phyloP scores from a whole-genome alignment of 1,284 basidiomycete genomes.

The Xerocomus amazonicus region DNA sequence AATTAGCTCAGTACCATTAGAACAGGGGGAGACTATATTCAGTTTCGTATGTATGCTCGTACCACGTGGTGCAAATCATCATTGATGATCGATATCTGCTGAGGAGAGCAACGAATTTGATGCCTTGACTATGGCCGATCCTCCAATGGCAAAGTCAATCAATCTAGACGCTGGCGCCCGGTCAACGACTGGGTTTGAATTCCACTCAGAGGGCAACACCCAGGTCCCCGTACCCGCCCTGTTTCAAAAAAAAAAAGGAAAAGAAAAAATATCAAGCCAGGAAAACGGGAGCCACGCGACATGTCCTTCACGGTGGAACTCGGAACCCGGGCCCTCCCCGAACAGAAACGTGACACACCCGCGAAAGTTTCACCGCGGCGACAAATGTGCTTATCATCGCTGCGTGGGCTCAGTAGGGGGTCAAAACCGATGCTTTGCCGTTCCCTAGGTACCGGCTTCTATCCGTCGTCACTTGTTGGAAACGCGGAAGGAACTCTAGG shows the following conservation, averaged over 20 bases:
- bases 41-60: slow-evolving; percentile 15
- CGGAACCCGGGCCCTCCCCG: slow-evolving; percentile 3
- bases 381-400: background rate
- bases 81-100: slow-evolving; percentile 16
- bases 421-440: background rate
- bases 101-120: slow-evolving; percentile 20
- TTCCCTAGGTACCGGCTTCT: background rate
- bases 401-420: background rate
- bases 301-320: slow-evolving; percentile 8
- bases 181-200: slow-evolving; percentile 23
- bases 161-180: slow-evolving; percentile 17
- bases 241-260: slow-evolving; percentile 17
- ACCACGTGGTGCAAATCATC: slow-evolving; percentile 7
- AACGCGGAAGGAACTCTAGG: slow-evolving; percentile 6
- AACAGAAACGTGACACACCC: slow-evolving; percentile 16
- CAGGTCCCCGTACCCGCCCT: slow-evolving; percentile 16
- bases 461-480: background rate
- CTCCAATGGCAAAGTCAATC: slow-evolving; percentile 27
- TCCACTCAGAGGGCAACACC: background rate
- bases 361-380: slow-evolving; percentile 24
- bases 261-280: background rate
- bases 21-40: slow-evolving; percentile 16
- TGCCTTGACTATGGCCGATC: slow-evolving; percentile 21
- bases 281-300: slow-evolving; percentile 21
- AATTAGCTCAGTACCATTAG: slow-evolving; percentile 18